Evolutionary conservation across 2,329 filamentous ascomycete species (phyloP).

Genomic region (Aspergillus fumigatiaffinis): DNA sequence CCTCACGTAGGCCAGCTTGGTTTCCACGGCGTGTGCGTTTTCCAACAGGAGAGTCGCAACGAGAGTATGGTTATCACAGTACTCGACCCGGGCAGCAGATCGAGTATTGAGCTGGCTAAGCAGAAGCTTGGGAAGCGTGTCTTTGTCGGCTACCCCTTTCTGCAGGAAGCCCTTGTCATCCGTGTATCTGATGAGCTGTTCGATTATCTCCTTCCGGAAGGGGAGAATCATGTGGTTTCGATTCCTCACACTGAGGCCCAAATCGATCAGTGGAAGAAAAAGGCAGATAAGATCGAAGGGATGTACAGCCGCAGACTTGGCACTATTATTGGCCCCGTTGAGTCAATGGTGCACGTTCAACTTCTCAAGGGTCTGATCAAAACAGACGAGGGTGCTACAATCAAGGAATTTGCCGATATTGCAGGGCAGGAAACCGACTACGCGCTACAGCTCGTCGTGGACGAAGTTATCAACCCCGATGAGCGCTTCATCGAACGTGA

Average conservation of each 20-base stretch:
- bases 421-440: conserved; percentile 83
- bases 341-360: conserved; percentile 86
- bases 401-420: conserved; percentile 89
- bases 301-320: conserved; percentile 89
- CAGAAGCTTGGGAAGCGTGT: conserved; percentile 78
- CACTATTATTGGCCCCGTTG: conserved; percentile 79
- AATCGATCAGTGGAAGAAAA: conserved; percentile 79
- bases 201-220: conserved; percentile 69
- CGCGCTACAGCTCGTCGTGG: conserved; percentile 85
- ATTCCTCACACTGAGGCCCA: conserved; percentile 70
- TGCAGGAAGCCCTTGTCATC: conserved; percentile 88
- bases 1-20: conserved; percentile 77
- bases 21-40: conserved; percentile 89
- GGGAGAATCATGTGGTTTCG: conserved; percentile 61
- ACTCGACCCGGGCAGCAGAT: conserved; percentile 66
- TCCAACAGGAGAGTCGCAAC: conserved; percentile 92
- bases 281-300: conserved; percentile 76
- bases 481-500: conserved; percentile 86
- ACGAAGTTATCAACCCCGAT: conserved; percentile 85
- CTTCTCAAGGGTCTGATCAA: conserved; percentile 89
- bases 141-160: conserved; percentile 89
- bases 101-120: conserved; percentile 69
- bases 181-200: conserved; percentile 92
- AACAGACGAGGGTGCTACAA: conserved; percentile 81
- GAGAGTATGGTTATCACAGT: conserved; percentile 94